Base-by-base conservation (phyloP, 2,329 filamentous ascomycete species). In the Conoideocrella luteorostrata region DNA sequence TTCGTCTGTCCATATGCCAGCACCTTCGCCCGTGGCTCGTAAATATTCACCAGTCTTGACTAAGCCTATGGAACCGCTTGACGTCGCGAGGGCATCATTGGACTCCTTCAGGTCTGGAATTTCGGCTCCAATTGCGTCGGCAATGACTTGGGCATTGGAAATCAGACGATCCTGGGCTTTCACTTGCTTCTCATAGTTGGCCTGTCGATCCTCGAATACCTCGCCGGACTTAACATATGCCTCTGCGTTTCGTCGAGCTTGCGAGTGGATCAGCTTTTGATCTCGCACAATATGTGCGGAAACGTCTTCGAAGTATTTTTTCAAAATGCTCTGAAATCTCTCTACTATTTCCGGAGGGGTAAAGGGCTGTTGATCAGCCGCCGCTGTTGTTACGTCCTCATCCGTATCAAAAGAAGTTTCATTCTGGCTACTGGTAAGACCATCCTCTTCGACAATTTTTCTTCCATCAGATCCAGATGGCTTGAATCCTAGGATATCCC, bases 151-250 rank as follows among this genome's bases (percentile, higher is more conserved):
- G 0, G 91, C 89, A 62, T 95, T 97, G 18, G 88, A 72, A 21
- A 95, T 75, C 3, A 98, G 75, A 52, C 90, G 89, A 61, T 98
- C 93, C 59, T 97, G 88, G 1, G 85, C 77, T 64, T 97, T 98
- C 45, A 90, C 74, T 54, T 93, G 86, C 63, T 90, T 96, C 62
- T 98, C 94, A 53, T 94, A 95, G 59, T 90, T 97, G 43, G 89
- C 80, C 61, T 98, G 93, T 40, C 93, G 85, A 58, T 98, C 93
- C 61, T 98, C 93, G 51, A 98, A 97, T 5, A 98, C 91, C 60
- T 98, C 93, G 2, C 93, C 93, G 29, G 93, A 97, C 59, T 96
- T 96, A 56, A 98, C 91, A 56, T 98, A 98, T 5, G 91, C 93
- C 64, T 98, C 93, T 1, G 93, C 91, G 65, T 98, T 98, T 54